Conservation (phyloP, 805 yeast species). For the Zygosaccharomyces siamensis region DNA sequence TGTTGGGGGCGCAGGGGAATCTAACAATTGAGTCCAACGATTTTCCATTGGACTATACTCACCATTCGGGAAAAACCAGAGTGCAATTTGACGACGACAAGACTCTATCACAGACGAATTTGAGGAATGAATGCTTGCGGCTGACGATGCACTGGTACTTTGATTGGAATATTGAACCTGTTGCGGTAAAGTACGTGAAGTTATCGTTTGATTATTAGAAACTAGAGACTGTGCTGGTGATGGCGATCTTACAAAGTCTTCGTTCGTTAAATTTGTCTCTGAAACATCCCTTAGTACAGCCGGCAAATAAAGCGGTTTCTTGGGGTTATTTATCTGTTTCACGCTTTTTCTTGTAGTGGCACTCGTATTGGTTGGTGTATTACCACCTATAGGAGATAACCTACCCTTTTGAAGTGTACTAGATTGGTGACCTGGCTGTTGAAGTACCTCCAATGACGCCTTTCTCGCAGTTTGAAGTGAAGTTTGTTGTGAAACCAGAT, state of each 20-base stretch:
- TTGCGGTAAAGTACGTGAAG: slow-evolving; percentile 2
- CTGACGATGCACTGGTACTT: slow-evolving; percentile 20
- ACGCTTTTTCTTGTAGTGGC: slow-evolving; percentile 25
- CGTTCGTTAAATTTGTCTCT: slow-evolving; percentile 41
- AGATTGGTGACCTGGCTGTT: slow-evolving; percentile 12
- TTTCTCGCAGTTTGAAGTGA: slow-evolving; percentile 7
- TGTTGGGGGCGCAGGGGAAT: slow-evolving; percentile 40
- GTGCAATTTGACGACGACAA: slow-evolving; percentile 15
- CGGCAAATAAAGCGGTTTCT: slow-evolving; percentile 84
- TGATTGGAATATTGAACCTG: background rate
- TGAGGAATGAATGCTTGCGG: slow-evolving; percentile 27
- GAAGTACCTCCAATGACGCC: slow-evolving; percentile 19
- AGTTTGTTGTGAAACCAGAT: slow-evolving; percentile 1
- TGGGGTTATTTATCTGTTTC: slow-evolving; percentile 72
- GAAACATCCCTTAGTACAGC: slow-evolving; percentile 68
- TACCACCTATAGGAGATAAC: background rate
- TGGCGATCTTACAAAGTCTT: slow-evolving; percentile 35
- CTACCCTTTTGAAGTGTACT: background rate
- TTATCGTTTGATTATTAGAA: slow-evolving; percentile 17
- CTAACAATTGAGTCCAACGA: slow-evolving; percentile 22
- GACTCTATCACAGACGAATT: slow-evolving; percentile 19
- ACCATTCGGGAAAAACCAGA: slow-evolving; percentile 15
- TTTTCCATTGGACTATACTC: slow-evolving; percentile 5
- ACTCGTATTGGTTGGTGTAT: background rate
- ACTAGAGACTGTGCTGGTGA: slow-evolving; percentile 14